These are phyloP conservation scores for Leccinum rimulosum DNA, from an alignment of 768 basidiomycete species.

Conservation along the genomic window DNA sequence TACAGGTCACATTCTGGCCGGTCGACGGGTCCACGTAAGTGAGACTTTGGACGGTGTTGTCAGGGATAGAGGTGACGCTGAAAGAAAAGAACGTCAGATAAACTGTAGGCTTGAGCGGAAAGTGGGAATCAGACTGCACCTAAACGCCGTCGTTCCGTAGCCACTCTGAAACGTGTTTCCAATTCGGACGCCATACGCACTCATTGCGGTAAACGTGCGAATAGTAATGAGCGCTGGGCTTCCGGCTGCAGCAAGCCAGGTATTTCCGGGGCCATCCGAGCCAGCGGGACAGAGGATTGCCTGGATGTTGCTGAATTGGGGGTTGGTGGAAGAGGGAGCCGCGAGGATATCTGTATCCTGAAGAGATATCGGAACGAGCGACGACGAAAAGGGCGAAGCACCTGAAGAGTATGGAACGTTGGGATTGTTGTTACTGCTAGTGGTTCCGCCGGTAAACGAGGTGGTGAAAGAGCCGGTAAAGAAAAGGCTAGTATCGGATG, in stretches of 20 bases:
- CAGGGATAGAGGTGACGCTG: conserved; percentile 86
- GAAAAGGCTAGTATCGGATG: conserved; percentile 70
- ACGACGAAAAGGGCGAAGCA: conserved; percentile 85
- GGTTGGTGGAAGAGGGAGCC: conserved; percentile 59
- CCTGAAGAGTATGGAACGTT: conserved; percentile 81
- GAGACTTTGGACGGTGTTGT: conserved; percentile 77
- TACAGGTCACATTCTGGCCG: conserved; percentile 75
- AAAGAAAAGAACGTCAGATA: conserved; percentile 8
- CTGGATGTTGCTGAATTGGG: conserved; percentile 60
- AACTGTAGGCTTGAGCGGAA: not conserved
- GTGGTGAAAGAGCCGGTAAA: conserved; percentile 89
- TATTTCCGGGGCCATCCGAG: conserved; percentile 72
- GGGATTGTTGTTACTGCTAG: conserved; percentile 68
- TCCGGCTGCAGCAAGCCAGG: conserved; percentile 82
- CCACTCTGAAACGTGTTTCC: conserved; percentile 86
- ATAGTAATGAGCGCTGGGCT: conserved; percentile 72
- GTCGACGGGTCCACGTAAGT: conserved; percentile 75
- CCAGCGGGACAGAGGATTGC: conserved; percentile 85
- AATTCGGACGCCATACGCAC: conserved; percentile 77
- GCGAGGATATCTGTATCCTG: conserved; percentile 54
- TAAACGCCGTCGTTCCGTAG: conserved; percentile 86
- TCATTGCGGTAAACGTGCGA: conserved; percentile 69
- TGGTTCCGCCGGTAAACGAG: conserved; percentile 55
- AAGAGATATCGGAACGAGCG: conserved; percentile 79
- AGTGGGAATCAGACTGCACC: conserved; percentile 40